These are phyloP conservation scores for Tuber magnatum DNA, from an alignment of 495 filamentous ascomycete genomes.

Conservation along the genomic window DNA sequence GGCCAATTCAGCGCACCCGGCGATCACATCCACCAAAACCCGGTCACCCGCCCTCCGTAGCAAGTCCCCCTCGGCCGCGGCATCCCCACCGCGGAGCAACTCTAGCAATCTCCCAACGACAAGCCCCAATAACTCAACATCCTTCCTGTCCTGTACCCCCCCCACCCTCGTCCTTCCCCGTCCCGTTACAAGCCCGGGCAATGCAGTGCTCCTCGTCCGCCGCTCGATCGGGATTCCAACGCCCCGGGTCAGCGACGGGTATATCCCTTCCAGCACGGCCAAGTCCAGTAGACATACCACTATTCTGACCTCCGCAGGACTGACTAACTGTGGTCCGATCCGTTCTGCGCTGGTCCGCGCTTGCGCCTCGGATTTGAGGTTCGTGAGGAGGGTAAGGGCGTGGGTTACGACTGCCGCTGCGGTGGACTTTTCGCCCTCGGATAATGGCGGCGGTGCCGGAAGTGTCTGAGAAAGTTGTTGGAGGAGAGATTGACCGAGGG, in stretches of 20 bases:
- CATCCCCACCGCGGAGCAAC: slow-evolving; percentile 5
- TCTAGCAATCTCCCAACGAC: slow-evolving; percentile 17
- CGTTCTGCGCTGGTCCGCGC: background rate
- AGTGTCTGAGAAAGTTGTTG: slow-evolving; percentile 32
- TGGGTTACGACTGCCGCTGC: slow-evolving; percentile 18
- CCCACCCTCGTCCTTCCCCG: slow-evolving; percentile 9
- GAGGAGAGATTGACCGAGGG: slow-evolving; percentile 27
- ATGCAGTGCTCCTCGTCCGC: slow-evolving; percentile 45
- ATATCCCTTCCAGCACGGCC: slow-evolving; percentile 52
- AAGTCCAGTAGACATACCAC: slow-evolving; percentile 51
- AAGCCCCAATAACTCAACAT: slow-evolving; percentile 20
- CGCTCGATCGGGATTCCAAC: slow-evolving; percentile 53
- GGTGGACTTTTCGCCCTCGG: slow-evolving; percentile 9
- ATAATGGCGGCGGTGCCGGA: background rate
- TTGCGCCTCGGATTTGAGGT: slow-evolving; percentile 8
- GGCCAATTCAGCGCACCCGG: slow-evolving; percentile 41
- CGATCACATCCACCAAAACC: slow-evolving; percentile 41
- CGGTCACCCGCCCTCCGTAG: slow-evolving; percentile 11
- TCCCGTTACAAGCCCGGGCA: slow-evolving; percentile 11
- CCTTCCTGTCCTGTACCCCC: slow-evolving; percentile 16
- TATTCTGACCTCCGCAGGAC: slow-evolving; percentile 42
- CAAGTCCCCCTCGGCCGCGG: slow-evolving; percentile 16
- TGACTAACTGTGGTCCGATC: slow-evolving; percentile 20
- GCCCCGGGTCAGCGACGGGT: slow-evolving; percentile 50
- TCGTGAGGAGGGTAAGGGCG: slow-evolving; percentile 20